These are phyloP conservation scores for Rhodotorula sp. DNA, from an alignment of 1,284 basidiomycete genomes.

Conservation along the genomic window DNA sequence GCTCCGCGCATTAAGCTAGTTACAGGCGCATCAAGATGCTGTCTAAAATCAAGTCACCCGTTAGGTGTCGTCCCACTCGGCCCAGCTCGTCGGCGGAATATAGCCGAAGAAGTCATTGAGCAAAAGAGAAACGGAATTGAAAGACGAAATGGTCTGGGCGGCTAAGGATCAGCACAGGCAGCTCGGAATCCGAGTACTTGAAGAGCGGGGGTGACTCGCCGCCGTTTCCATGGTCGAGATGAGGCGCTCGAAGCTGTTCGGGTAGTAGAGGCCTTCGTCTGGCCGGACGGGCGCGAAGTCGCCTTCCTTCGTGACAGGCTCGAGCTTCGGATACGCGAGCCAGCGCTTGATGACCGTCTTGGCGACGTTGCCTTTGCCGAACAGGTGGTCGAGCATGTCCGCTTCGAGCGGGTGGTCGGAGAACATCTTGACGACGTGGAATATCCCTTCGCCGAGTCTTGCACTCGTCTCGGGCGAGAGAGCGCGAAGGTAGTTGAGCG, in stretches of 20 bases:
- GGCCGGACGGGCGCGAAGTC: conserved; percentile 31
- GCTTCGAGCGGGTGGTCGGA: conserved; percentile 66
- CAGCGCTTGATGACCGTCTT: conserved; percentile 79
- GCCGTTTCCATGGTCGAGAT: conserved; percentile 26
- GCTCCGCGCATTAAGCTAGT: too few relatives aligned
- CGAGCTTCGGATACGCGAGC: conserved; percentile 37
- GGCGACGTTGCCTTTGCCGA: conserved; percentile 63
- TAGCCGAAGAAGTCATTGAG: conserved; percentile 41
- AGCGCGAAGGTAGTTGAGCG: conserved; percentile 76
- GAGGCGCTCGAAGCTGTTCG: conserved; percentile 43
- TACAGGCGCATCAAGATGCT: not conserved
- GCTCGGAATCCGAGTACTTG: not conserved
- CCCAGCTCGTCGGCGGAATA: conserved; percentile 38
- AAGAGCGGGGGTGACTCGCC: not conserved
- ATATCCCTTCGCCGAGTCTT: conserved; percentile 2
- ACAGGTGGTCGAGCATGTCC: conserved; percentile 65
- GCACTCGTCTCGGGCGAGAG: conserved; percentile 45
- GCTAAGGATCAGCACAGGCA: not conserved
- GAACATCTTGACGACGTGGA: conserved; percentile 81
- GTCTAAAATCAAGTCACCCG: not conserved
- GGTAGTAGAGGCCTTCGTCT: conserved; percentile 42
- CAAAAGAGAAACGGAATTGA: conserved; percentile 40
- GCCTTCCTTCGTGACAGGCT: conserved; percentile 16
- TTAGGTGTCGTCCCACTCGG: conserved; percentile 31
- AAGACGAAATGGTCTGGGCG: conserved; percentile 40